Evolutionary conservation across 305 asterid species (phyloP), one percentile per base, ranked within the genome.

Genomic region (Solanum hybrid): DNA sequence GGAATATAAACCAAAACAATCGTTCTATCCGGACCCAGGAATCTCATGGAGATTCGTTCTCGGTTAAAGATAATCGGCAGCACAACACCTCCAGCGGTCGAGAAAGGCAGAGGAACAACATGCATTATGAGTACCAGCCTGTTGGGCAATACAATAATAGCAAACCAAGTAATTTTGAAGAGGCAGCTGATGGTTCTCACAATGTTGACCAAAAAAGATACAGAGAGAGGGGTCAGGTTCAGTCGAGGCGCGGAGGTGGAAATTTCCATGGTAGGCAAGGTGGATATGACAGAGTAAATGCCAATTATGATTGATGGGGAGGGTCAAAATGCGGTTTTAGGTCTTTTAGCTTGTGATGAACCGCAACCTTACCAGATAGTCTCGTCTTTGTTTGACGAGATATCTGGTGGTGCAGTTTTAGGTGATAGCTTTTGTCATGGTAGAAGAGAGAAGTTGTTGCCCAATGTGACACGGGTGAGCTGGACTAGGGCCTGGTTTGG

Each of bases 121-220:
- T 51, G 89, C 98, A 96, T 79, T 94, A 91, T 91, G 98, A 95
- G 92, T 96, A 97, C 93, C 99, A 96, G 92, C 98, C 98, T 3
- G 98, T 96, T 13, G 98, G 96, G 78, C 93, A 94, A 24, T 80
- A 87, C 86, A 94, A 94, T 94, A 92, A 90, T 71, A 91, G 92
- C 91, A 93, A 91, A 77, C 86, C 93, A 4, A 95, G 92, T 38
- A 94, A 90, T 32, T 87, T 87, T 31, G 96, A 94, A 85, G 95
- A 88, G 87, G 91, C 90, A 36, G 91, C 90, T 14, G 98, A 95
- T 91, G 95, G 91, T 71, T 92, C 90, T 38, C 92, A 90, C 86
- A 88, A 87, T 78, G 92, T 64, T 76, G 94, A 91, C 60, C 92
- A 91, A 51, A 96, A 91, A 32, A 96, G 94, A 90, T 93, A 95